Evolutionary conservation across 2,329 filamentous ascomycete genomes (phyloP), one percentile per base, ranked within the genome.

Genomic region (Alternaria consortialis): DNA sequence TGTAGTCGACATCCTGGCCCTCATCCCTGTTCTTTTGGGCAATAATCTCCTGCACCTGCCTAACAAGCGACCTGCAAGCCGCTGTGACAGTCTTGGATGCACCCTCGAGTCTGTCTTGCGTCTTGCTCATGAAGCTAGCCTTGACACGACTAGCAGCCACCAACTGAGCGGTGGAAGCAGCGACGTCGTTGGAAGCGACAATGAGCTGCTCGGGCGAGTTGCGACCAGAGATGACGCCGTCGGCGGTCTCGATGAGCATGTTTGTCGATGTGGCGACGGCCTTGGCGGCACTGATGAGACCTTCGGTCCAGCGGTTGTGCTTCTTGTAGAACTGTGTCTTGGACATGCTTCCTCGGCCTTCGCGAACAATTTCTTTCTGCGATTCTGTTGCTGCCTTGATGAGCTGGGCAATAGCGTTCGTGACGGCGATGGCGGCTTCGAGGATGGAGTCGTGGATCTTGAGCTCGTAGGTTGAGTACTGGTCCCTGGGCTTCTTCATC

Each of bases 251-350:
- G 74, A 99, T 99, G 69, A 99, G 87, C 42, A 90, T 95, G 82
- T 97, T 98, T 11, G 95, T 99, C 15, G 93, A 96, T 2, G 87
- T 87, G 3, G 95, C 95, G 17, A 99, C 95, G 1, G 95, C 95
- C 82, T 99, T 99, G 66, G 95, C 94, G 0, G 95, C 95, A 37
- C 93, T 97, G 76, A 99, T 97, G 62, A 99, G 88, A 48, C 95
- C 95, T 76, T 99, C 95, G 0, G 95, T 99, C 95, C 95, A 99
- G 53, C 95, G 88, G 82, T 98, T 99, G 86, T 99, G 97, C 85
- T 98, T 98, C 87, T 98, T 98, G 89, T 99, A 99, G 80, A 99
- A 99, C 25, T 94, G 93, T 2, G 94, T 96, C 59, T 90, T 88
- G 44, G 93, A 96, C 53, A 92, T 92, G 27, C 90, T 91, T 36